Evolutionary conservation across 495 filamentous ascomycete species (phyloP), one percentile per base, ranked within the genome.

Genomic region (Talaromyces proteolyticus): DNA sequence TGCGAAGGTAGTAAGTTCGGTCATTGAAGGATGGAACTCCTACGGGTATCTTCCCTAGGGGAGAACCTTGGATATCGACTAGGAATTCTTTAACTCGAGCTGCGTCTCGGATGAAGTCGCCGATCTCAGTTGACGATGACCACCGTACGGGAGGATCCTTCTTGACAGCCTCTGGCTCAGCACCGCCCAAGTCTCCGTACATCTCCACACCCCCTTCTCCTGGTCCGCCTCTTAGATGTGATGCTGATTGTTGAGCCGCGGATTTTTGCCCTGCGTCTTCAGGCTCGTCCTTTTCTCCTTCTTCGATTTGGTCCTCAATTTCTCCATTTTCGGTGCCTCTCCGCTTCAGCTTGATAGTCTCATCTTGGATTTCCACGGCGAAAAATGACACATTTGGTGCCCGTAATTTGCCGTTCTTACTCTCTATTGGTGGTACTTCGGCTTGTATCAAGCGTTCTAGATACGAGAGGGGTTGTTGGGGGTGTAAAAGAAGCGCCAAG

Each of bases 61-160:
- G 66, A 23, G 82, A 77, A 0, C 87, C 87, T 57, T 93, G 84
- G 54, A 97, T 87, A 49, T 86, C 83, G 19, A 96, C 78, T 19
- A 86, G 82, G 61, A 97, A 97, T 57, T 95, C 88, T 42, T 85
- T 74, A 0, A 84, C 86, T 0, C 89, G 76, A 3, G 91, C 86
- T 0, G 92, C 91, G 57, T 96, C 92, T 4, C 89, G 87, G 53
- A 97, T 89, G 65, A 97, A 97, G 67, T 96, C 91, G 8, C 91
- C 92, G 22, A 97, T 84, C 57, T 96, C 92, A 8, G 91, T 96
- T 14, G 82, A 84, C 36, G 81, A 79, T 17, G 86, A 90, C 92
- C 92, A 97, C n/a, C 90, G 86, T 0, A 95, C 88, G 69, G 91
- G 91, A 19, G 78, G 72, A 55, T 25, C 42, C 11, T 25, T 43